A percentile compares a stretch with the other conserved stretches of the same genome.
Conservation (phyloP, 176 grass and related monocot species). For the Metroxylon sagu region DNA sequence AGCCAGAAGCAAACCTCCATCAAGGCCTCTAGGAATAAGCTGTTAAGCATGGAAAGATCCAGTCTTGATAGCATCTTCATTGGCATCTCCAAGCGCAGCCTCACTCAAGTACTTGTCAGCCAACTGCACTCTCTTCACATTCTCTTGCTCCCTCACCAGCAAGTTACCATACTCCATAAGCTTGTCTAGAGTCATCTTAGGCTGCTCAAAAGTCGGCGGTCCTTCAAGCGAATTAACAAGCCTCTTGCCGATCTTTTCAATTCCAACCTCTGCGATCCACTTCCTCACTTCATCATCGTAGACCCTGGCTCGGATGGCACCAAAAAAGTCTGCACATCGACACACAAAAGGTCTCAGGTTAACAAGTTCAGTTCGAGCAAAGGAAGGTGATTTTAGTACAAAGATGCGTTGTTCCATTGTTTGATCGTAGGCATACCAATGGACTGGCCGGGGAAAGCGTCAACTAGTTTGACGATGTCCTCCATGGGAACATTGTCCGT, state of each 20-base stretch:
- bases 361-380: too few species aligned
- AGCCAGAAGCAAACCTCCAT: too few species aligned
- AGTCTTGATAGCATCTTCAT: conserved; percentile 11
- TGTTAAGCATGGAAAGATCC: conserved; percentile 9
- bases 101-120: conserved; percentile 23
- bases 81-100: conserved; percentile 23
- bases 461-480: conserved; percentile 15
- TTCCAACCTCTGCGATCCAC: conserved; percentile 6
- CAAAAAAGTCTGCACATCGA: conserved; percentile 9
- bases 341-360: too few species aligned
- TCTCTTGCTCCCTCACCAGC: conserved; percentile 23
- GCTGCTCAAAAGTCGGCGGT: conserved; percentile 12
- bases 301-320: conserved; percentile 16
- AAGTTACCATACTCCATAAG: conserved; percentile 17
- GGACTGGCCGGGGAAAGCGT: conserved; percentile 14
- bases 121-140: conserved; percentile 22
- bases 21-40: background rate
- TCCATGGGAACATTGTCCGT: conserved; percentile 7
- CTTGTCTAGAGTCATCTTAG: conserved; percentile 5
- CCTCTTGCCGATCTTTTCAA: conserved; percentile 12
- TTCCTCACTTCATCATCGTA: conserved; percentile 24
- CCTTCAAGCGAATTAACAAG: conserved; percentile 11
- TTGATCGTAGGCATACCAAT: background rate
- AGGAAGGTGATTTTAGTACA: background rate
- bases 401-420: background rate